Evolutionary conservation across 1,284 basidiomycete species (phyloP).

Genomic region (Cerioporus squamosus): DNA sequence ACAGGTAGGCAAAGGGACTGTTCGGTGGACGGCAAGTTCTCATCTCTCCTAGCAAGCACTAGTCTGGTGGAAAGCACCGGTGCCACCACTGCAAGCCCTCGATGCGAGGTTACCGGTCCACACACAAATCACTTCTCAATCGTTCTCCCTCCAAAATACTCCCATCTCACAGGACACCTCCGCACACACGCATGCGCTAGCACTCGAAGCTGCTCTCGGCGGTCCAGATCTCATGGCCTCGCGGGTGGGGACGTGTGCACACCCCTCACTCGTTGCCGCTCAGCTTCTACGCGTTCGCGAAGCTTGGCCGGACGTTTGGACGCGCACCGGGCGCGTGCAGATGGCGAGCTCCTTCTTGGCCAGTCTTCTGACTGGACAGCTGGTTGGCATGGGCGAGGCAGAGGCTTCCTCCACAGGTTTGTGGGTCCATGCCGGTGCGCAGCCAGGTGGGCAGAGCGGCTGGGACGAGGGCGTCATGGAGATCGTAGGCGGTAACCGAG

Average conservation of each 20-base stretch:
- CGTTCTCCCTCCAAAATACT: constrained; percentile 76
- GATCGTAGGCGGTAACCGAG: constrained; percentile 72
- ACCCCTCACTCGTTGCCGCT: constrained; percentile 68
- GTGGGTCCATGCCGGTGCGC: constrained; percentile 57
- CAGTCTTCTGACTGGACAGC: constrained; percentile 71
- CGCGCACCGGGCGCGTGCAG: constrained; percentile 67
- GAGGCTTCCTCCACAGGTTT: constrained; percentile 79
- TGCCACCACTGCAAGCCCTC: constrained; percentile 66
- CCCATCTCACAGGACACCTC: constrained; percentile 79
- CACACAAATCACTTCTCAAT: constrained; percentile 65
- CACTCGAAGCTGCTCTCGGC: constrained; percentile 72
- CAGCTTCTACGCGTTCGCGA: constrained; percentile 74
- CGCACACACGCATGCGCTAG: constrained; percentile 73
- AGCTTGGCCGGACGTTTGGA: constrained; percentile 76
- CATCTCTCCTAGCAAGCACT: constrained; percentile 61
- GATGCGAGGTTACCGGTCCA: constrained; percentile 69
- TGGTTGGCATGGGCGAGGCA: constrained; percentile 71
- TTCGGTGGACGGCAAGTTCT: not conserved
- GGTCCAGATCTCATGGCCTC: constrained; percentile 76
- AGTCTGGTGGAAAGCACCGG: constrained; percentile 81
- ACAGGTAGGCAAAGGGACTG: constrained; percentile 49
- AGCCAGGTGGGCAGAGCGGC: constrained; percentile 47
- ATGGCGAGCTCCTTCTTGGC: constrained; percentile 75
- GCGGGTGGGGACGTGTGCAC: constrained; percentile 72
- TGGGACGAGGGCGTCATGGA: constrained; percentile 83